A percentile compares a stretch with the other conserved stretches of the same genome.
Conservation (phyloP, 2,329 filamentous ascomycete species). For the Chaetomium strumarium region DNA sequence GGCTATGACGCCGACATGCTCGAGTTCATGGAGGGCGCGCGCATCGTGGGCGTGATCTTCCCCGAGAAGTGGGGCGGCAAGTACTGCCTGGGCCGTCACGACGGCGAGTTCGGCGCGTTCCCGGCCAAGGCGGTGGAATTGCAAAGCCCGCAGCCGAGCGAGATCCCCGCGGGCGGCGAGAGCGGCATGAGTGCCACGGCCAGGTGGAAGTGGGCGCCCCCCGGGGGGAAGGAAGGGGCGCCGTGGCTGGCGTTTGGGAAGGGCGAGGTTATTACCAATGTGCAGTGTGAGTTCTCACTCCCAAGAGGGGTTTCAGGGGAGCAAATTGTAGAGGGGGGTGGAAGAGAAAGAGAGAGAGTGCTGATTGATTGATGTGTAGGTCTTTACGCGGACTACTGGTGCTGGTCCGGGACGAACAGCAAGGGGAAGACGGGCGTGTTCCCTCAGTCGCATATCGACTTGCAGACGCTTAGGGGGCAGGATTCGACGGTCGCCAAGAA, state of each 20-base stretch:
- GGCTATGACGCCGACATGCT: conserved; percentile 31
- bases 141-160: conserved; percentile 40
- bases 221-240: conserved; percentile 35
- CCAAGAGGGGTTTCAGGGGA: too few species aligned
- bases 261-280: conserved; percentile 62
- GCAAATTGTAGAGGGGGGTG: too few species aligned
- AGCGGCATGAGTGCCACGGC: conserved; percentile 45
- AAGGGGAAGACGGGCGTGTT: conserved; percentile 33
- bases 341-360: too few species aligned
- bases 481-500: conserved; percentile 1
- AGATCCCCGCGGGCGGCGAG: conserved; percentile 42
- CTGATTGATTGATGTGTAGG: conserved; percentile 8
- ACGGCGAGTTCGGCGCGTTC: conserved; percentile 45
- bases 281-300: conserved; percentile 43
- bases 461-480: conserved; percentile 12
- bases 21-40: conserved; percentile 41
- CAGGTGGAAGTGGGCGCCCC: conserved; percentile 48
- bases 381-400: conserved; percentile 32
- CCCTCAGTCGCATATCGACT: conserved; percentile 22
- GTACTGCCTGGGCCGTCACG: conserved; percentile 54
- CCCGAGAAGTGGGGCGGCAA: conserved; percentile 47
- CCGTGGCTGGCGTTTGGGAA: conserved; percentile 59
- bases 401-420: conserved; percentile 33
- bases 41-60: conserved; percentile 46
- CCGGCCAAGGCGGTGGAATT: conserved; percentile 45